Conservation (phyloP, 2,329 filamentous ascomycete genomes). For the Ophiostoma ips region DNA sequence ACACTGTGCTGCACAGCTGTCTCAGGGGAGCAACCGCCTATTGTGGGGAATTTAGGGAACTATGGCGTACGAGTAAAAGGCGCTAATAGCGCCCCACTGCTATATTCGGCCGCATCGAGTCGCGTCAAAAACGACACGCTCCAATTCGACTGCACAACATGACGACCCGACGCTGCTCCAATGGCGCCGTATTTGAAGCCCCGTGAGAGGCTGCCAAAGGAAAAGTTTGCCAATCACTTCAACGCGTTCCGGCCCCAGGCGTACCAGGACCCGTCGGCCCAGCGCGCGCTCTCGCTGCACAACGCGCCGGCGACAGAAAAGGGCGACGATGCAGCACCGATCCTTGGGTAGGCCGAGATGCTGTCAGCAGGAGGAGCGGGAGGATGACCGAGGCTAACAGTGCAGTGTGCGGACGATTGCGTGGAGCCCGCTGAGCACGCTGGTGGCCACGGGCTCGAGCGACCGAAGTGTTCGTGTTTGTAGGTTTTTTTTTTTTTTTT, state of each 20-base stretch:
- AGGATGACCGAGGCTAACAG: too few species aligned
- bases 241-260: conserved; percentile 53
- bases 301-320: conserved; percentile 6
- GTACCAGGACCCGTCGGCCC: conserved; percentile 46
- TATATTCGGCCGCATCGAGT: background rate
- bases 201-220: conserved; percentile 49
- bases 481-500: conserved; percentile 22
- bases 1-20: too few species aligned
- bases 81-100: background rate
- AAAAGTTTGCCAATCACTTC: conserved; percentile 55
- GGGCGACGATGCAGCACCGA: conserved; percentile 1
- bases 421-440: conserved; percentile 75
- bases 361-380: background rate
- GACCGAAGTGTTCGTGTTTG: conserved; percentile 63
- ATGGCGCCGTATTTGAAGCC: conserved; percentile 23
- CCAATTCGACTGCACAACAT: background rate
- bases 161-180: too few species aligned
- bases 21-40: too few species aligned
- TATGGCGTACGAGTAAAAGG: too few species aligned
- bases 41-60: too few species aligned
- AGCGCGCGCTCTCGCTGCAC: conserved; percentile 17
- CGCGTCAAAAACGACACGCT: background rate
- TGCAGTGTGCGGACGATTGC: conserved; percentile 63
- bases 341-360: conserved; percentile 4
- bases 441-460: conserved; percentile 68